These are phyloP conservation scores for Solanum ahanhuiri DNA, from an alignment of 257 asterid species.

Conservation along the genomic window DNA sequence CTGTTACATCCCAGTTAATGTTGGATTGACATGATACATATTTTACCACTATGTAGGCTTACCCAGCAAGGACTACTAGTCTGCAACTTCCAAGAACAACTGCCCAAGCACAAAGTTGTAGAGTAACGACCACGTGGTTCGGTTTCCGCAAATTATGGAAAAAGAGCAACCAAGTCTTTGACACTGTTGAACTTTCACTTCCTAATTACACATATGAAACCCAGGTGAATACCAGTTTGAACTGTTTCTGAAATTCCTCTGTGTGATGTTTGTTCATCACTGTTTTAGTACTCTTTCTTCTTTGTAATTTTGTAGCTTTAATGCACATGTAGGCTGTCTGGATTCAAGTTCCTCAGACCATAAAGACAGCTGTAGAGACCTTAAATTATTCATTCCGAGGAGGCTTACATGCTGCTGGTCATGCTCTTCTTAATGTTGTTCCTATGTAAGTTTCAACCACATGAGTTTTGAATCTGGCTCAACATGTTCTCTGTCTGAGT, in stretches of 20 bases:
- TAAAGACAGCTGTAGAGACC: constrained; percentile 52
- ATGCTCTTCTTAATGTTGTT: constrained; percentile 77
- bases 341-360: constrained; percentile 79
- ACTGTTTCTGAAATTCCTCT: not conserved
- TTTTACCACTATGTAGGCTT: constrained; percentile 39
- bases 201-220: constrained; percentile 80
- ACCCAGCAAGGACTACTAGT: constrained; percentile 38
- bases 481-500: not conserved
- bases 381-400: constrained; percentile 53
- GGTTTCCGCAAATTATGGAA: constrained; percentile 80
- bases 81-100: constrained; percentile 36
- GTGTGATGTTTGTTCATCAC: constrained; percentile 1
- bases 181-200: constrained; percentile 82
- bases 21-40: not conserved
- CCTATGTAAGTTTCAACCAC: constrained; percentile 60
- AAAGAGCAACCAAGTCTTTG: constrained; percentile 72
- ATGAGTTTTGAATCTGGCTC: not conserved
- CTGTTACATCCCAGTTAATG: not conserved
- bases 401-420: constrained; percentile 97
- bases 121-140: constrained; percentile 81
- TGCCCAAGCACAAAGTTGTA: constrained; percentile 62
- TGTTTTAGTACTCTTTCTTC: constrained; percentile 4
- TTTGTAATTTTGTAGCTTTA: not conserved
- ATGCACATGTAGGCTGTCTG: constrained; percentile 69
- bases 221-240: constrained; percentile 39